Evolutionary conservation across 169 alveolate genomes (phyloP), one percentile per base, ranked within the genome.

Genomic region (Cryptosporidium ryanae): DNA sequence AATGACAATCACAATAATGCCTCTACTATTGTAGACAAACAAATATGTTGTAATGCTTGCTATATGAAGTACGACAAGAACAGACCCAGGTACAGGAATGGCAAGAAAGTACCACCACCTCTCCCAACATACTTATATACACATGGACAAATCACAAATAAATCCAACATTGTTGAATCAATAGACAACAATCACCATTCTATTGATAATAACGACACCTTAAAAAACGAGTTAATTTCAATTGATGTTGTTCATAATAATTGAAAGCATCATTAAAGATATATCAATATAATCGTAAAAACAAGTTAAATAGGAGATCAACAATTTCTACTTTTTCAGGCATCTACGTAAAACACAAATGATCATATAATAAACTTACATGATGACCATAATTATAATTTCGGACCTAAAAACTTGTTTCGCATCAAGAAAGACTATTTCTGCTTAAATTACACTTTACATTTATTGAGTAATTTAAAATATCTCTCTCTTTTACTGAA

Each of bases 51-150:
- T 34, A 76, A 76, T 55, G 87, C 87, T 38, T 76, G 87, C 32
- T 76, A 76, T 61, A 76, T 76, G 87, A 76, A 76, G 49, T 76
- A 76, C 46, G 87, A 76, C 63, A 55, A 70, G 34, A 76, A 76
- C 64, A 49, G 87, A 6, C 87, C 87, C n/a, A 76, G 87, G 27
- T 76, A 76, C 38, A 54, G 87, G 43, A 76, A 61, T 21, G 87
- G 87, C 3, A 76, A 76, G 15, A 76, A 76, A 29, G 87, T 61
- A 29, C 87, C 87, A 38, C 87, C 87, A 3, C 87, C 87, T 2
- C 64, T 76, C 3, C 87, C 87, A 32, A 54, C 68, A 17, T 76
- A 76, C 49, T 6, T 76, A 18, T 76, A 76, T 46, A 44, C 71
- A 8, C 59, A 55, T 25, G 48, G 46, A 23, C 87, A 76, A 61